phyloP scores from a whole-genome alignment of 2,329 filamentous ascomycete species.

The Graphiopsis chlorocephala region DNA sequence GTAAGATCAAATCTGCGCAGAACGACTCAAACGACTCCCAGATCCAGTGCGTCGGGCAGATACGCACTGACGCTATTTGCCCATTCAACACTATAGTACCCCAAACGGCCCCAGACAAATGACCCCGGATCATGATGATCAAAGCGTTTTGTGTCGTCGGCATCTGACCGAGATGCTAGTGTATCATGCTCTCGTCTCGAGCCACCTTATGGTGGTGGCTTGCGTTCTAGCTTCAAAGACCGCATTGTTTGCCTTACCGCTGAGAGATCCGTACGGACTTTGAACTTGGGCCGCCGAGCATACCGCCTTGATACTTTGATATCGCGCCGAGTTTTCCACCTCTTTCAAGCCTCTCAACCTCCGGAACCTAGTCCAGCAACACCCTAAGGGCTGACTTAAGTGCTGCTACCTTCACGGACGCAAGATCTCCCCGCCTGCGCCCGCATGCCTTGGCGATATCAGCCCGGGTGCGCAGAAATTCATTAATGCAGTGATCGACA shows the following conservation, averaged over 20 bases:
- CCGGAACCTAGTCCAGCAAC: not conserved
- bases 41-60: conserved; percentile 8
- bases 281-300: too few species aligned
- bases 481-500: conserved; percentile 3
- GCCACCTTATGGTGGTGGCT: too few species aligned
- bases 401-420: not conserved
- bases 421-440: not conserved
- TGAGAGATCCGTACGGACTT: too few species aligned
- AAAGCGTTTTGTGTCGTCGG: not conserved
- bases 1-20: not conserved
- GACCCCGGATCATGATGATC: not conserved
- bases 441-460: conserved; percentile 11
- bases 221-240: not conserved
- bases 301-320: too few species aligned
- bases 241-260: too few species aligned
- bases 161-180: not conserved
- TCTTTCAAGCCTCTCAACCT: not conserved
- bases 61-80: conserved; percentile 3
- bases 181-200: conserved; percentile 4
- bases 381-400: not conserved
- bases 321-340: too few species aligned
- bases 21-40: not conserved
- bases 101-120: conserved; percentile 2
- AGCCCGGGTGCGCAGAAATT: not conserved
- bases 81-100: not conserved